Base-by-base conservation (phyloP, 108 stramenopile genomes). In the Skeletonema marinoi region DNA sequence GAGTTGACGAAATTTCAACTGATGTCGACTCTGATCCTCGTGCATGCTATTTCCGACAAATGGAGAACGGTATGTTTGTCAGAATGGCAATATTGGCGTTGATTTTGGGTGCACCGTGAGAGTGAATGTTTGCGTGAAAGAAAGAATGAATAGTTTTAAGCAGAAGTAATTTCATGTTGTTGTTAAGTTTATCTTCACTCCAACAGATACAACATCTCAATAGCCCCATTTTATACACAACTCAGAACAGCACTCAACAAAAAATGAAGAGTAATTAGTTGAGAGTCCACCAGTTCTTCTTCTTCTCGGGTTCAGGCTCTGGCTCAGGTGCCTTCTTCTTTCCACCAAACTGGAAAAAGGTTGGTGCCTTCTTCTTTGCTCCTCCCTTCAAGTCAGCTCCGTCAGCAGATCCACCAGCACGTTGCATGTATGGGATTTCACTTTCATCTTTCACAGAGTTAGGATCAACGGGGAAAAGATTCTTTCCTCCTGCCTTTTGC, bases 11-110 rank as follows among this genome's bases (percentile, higher is more conserved):
- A 87, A 95, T 99, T 66, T 65, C 76, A 9, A 86, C 93, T 60
- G 95, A 97, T 9, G 89, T 98, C 4, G 99, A 99, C 73, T 32
- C 76, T 6, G 98, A 99, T 84, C 96, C 97, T 35, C 84, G 98
- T 17, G 98, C 98, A n/a, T 97, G 96, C 16, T 99, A 99, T 73
- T 98, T 98, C 80, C 83, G 97, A 60, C 97, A 99, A 87, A 98
- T 98, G 98, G 93, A 95, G 71, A 97, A 99, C 87, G 99, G 99
- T 13, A 97, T 99, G 96, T 98, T 80, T 84, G 95, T 96, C 42
- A 93, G 99, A 58, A 98, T 98, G 96, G 98, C 99, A 32, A 70
- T 99, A 70, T 71, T 99, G 66, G 91, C 95, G 8, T 77, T 96
- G 36, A 70, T 97, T 8, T 75, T 96, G 42, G 91, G 89, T 46